These are phyloP conservation scores for Ophiostoma montium DNA, from an alignment of 2,329 filamentous ascomycete species.

Conservation along the genomic window DNA sequence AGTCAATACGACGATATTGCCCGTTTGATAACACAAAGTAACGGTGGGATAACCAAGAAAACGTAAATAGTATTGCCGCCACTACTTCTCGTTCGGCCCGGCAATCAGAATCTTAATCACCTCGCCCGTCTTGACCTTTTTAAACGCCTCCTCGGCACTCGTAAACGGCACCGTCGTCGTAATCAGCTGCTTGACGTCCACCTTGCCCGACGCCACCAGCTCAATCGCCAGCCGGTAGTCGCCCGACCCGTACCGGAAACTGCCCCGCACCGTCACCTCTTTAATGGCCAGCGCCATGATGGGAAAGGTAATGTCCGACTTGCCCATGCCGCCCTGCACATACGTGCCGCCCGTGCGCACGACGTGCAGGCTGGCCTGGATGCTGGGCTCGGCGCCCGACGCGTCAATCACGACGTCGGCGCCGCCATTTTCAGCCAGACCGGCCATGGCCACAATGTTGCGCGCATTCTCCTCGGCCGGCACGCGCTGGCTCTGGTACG, in stretches of 20 bases:
- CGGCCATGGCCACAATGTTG: conserved; percentile 48
- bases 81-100: conserved; percentile 46
- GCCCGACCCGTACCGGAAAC: conserved; percentile 77
- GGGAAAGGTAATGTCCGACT: conserved; percentile 74
- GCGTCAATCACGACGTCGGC: conserved; percentile 73
- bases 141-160: conserved; percentile 74
- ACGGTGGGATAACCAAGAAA: background rate
- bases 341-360: conserved; percentile 61
- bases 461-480: conserved; percentile 59
- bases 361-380: conserved; percentile 59
- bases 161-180: conserved; percentile 64
- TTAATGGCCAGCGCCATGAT: conserved; percentile 84
- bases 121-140: conserved; percentile 72
- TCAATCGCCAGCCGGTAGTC: conserved; percentile 78
- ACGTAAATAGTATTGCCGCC: conserved; percentile 1
- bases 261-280: conserved; percentile 75
- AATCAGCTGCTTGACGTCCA: conserved; percentile 73
- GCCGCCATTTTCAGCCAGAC: conserved; percentile 39
- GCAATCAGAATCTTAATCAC: conserved; percentile 57
- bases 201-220: conserved; percentile 55
- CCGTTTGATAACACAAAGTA: background rate
- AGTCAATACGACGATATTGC: no score
- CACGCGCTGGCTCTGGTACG: conserved; percentile 48
- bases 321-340: conserved; percentile 85
- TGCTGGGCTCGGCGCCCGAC: conserved; percentile 62